Conservation (phyloP, 768 basidiomycete genomes). For the Lactarius psammicola region DNA sequence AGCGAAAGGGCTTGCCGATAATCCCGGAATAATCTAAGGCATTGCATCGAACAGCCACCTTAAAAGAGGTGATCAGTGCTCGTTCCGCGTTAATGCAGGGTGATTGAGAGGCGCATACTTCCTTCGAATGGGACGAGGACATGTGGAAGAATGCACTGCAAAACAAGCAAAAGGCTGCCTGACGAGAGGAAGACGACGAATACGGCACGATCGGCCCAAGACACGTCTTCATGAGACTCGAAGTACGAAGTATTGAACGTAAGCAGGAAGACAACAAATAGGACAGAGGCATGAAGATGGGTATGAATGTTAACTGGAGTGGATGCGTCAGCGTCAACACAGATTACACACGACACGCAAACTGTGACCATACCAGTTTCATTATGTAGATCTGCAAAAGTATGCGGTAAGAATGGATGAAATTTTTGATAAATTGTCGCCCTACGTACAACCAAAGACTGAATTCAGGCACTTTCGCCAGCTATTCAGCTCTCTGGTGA, state of each 20-base stretch:
- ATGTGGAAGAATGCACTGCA: constrained; percentile 75
- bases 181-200: constrained; percentile 65
- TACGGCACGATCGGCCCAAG: constrained; percentile 59
- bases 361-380: constrained; percentile 56
- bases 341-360: constrained; percentile 20
- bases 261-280: constrained; percentile 56
- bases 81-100: not conserved
- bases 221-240: constrained; percentile 49
- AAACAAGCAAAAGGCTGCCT: constrained; percentile 70
- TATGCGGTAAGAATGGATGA: constrained; percentile 17
- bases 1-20: constrained; percentile 43
- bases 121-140: constrained; percentile 66
- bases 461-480: constrained; percentile 65
- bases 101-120: constrained; percentile 42
- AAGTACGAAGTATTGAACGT: constrained; percentile 55
- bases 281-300: constrained; percentile 66
- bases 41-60: constrained; percentile 59
- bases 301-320: constrained; percentile 79
- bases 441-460: constrained; percentile 60
- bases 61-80: constrained; percentile 31
- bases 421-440: not conserved
- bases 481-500: constrained; percentile 51
- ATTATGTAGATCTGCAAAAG: constrained; percentile 64
- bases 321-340: constrained; percentile 20
- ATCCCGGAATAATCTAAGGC: constrained; percentile 81